Conservation (phyloP, 768 basidiomycete genomes). For the Erythrobasidium yunnanense region DNA sequence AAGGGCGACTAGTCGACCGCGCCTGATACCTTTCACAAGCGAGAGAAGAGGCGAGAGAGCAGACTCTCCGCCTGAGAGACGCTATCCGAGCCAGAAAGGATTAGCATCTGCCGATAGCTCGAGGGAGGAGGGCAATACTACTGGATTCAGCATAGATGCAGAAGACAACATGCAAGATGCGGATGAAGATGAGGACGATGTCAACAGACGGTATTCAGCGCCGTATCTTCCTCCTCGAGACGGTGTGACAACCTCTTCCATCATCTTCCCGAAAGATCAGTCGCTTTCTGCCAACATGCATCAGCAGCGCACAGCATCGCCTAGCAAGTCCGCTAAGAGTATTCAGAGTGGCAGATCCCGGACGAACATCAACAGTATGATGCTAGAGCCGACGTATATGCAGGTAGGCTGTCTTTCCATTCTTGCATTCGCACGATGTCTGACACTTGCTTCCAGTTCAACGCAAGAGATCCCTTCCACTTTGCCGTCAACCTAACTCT, state of each 20-base stretch:
- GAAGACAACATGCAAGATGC: conserved; percentile 25
- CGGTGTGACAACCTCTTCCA: conserved; percentile 7
- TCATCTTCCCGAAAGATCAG: conserved; percentile 22
- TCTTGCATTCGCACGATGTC: not conserved
- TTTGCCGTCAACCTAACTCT: conserved; percentile 32
- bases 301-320: not conserved
- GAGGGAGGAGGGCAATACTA: not conserved
- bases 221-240: conserved; percentile 17
- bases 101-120: not conserved
- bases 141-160: conserved; percentile 12
- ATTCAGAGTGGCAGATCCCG: not conserved
- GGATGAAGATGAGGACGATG: conserved; percentile 4
- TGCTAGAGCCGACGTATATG: conserved; percentile 23
- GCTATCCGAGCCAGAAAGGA: conserved; percentile 7
- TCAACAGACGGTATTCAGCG: conserved; percentile 8
- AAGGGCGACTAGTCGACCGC: conserved; percentile 19
- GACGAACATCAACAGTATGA: conserved; percentile 15
- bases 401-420: not conserved
- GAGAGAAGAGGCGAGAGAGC: not conserved
- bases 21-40: conserved; percentile 31
- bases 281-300: not conserved
- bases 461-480: conserved; percentile 31
- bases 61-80: not conserved
- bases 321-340: not conserved
- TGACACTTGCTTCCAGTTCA: not conserved